Evolutionary conservation across 164 flowering plant species (phyloP), one percentile per base, ranked within the genome.

Genomic region (Sedum album): DNA sequence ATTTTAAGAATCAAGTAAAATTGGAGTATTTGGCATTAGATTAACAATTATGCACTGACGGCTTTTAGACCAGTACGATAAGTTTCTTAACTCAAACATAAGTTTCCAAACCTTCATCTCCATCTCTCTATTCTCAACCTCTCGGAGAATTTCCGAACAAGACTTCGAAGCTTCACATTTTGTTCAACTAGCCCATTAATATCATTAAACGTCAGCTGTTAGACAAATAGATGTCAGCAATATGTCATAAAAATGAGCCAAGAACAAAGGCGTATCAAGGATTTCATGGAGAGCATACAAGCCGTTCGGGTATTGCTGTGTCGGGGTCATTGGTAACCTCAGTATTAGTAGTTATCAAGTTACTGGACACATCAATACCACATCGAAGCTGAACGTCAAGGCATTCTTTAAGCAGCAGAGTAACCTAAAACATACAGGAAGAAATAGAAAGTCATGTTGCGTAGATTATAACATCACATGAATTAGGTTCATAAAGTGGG

Each of bases 121-220:
- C 31, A 68, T 33, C 68, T 87, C 89, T 71, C 72, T 77, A 48
- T 74, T 77, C 42, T 85, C 90, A 72, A 83, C 76, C 77, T 91
- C 85, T 80, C 83, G 41, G 97, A 81, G 64, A 94, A 86, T 73
- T 66, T 84, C 60, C 86, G 99, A 1, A 88, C 92, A 67, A 88
- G 84, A 71, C 90, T 83, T 17, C 96, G 88, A 18, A 94, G 88
- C 72, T 88, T 83, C 49, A 86, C 96, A 85, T 94, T 94, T 80
- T 94, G 99, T 82, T 87, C 97, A 57, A 94, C 96, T 73, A 94
- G 73, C 61, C 88, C 96, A 78, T 82, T 88, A 71, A 94, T 90
- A 71, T 90, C 96, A 76, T 81, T 91, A 66, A 88, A 93, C 9
- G 87, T 85, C 75, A 91, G 76, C 94, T 90, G 86, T 71, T n/a